These are phyloP conservation scores for Oryza coarctata DNA, from an alignment of 176 grass and related monocot species.

Conservation along the genomic window DNA sequence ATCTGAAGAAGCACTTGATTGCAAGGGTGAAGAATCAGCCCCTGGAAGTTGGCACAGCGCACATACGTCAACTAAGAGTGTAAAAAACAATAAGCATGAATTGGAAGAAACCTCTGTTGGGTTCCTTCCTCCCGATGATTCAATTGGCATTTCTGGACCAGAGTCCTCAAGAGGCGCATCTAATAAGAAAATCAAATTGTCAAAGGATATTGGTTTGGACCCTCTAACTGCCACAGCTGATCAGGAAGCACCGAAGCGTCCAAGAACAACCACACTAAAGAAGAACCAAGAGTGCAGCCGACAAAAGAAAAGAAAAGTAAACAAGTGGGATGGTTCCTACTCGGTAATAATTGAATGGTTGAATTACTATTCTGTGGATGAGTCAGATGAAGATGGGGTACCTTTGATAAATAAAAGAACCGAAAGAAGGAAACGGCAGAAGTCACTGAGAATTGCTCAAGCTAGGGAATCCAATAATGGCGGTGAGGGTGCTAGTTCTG, in stretches of 20 bases:
- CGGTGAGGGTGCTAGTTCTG: conserved; percentile 7
- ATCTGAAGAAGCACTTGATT: conserved; percentile 39
- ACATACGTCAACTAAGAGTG: conserved; percentile 28
- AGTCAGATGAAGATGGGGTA: conserved; percentile 48
- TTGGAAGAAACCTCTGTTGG: conserved; percentile 10
- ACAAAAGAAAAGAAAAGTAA: conserved; percentile 49
- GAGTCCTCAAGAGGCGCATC: conserved; percentile 19
- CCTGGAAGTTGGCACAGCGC: conserved; percentile 12
- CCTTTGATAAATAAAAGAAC: conserved; percentile 69
- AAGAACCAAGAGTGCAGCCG: conserved; percentile 36
- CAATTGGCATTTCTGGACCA: conserved; percentile 24
- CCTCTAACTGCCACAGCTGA: neutral
- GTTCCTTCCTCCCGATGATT: conserved; percentile 27
- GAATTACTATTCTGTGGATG: conserved; percentile 42
- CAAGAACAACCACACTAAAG: conserved; percentile 26
- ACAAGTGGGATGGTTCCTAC: conserved; percentile 33
- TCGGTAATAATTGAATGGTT: conserved; percentile 42
- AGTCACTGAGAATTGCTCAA: conserved; percentile 31
- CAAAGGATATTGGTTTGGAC: conserved; percentile 25
- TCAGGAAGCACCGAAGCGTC: conserved; percentile 39
- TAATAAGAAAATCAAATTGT: conserved; percentile 51
- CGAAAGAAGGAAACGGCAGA: conserved; percentile 51
- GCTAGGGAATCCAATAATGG: neutral
- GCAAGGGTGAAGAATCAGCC: conserved; percentile 27
- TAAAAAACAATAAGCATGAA: conserved; percentile 36